These are phyloP conservation scores for Vigna radiata DNA, from an alignment of 306 rosid genomes.

Conservation along the genomic window DNA sequence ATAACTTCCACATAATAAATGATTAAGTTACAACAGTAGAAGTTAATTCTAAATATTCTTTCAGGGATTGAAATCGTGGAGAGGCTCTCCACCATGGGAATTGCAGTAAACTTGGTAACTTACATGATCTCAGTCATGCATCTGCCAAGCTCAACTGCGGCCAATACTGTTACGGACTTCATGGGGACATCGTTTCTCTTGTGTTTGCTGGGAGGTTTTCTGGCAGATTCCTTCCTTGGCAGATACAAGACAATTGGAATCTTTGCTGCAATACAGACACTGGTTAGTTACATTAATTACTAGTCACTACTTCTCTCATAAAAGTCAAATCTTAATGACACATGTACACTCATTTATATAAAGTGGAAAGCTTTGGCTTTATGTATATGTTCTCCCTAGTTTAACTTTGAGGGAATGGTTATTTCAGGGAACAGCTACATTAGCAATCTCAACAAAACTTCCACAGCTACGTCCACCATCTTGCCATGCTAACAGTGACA, in stretches of 20 bases:
- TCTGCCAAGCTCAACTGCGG: slow-evolving; percentile 89
- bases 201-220: slow-evolving; percentile 91
- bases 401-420: slow-evolving; percentile 28
- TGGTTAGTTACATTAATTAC: slow-evolving; percentile 50
- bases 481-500: slow-evolving; percentile 50
- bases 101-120: slow-evolving; percentile 91
- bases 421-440: slow-evolving; percentile 71
- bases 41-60: slow-evolving; percentile 26
- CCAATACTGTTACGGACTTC: slow-evolving; percentile 91
- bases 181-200: slow-evolving; percentile 85
- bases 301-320: neutral
- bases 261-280: slow-evolving; percentile 72
- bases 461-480: slow-evolving; percentile 79
- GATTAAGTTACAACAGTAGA: neutral
- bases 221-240: slow-evolving; percentile 94
- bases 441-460: slow-evolving; percentile 75
- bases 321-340: slow-evolving; percentile 18
- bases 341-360: neutral
- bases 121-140: slow-evolving; percentile 84
- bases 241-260: slow-evolving; percentile 81
- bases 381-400: neutral
- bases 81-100: slow-evolving; percentile 97
- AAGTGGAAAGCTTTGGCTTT: neutral
- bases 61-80: slow-evolving; percentile 83
- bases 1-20: neutral